Percentiles rank a stretch among this genome's conserved stretches.
These are phyloP conservation scores for Ganoderma sinense DNA, from an alignment of 1,284 basidiomycete genomes.

Conservation along the genomic window DNA sequence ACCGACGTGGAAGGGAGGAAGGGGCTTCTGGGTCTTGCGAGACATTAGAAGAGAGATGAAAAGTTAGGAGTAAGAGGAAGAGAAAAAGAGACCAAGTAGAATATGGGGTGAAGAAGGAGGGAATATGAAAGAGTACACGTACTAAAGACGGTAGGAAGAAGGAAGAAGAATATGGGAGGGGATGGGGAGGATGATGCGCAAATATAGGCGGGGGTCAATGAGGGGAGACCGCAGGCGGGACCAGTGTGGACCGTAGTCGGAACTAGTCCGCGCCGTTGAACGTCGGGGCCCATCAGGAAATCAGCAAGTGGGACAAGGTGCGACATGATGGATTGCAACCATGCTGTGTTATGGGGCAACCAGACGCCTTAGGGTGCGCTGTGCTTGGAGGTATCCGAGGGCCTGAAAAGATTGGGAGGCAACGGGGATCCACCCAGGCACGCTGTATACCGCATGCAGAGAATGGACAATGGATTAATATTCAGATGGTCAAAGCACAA, in stretches of 20 bases:
- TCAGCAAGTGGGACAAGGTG: slow-evolving; percentile 30
- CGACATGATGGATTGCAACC: slow-evolving; percentile 33
- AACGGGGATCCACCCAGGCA: background rate
- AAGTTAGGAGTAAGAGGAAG: slow-evolving; percentile 10
- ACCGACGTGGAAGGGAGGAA: slow-evolving; percentile 78
- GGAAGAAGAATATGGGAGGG: slow-evolving; percentile 23
- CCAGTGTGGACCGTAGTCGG: background rate
- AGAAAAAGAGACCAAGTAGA: slow-evolving; percentile 21
- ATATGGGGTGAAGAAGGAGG: slow-evolving; percentile 23
- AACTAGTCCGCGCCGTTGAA: slow-evolving; percentile 6
- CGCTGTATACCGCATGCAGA: background rate
- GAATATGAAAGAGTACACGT: slow-evolving; percentile 26
- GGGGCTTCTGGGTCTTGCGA: slow-evolving; percentile 47
- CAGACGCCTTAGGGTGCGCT: background rate
- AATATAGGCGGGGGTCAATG: slow-evolving; percentile 20
- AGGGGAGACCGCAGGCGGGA: slow-evolving; percentile 1
- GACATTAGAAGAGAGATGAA: slow-evolving; percentile 28
- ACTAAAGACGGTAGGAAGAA: slow-evolving; percentile 20
- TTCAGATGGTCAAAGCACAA: background rate
- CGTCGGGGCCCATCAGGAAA: slow-evolving; percentile 20
- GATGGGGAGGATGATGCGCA: background rate
- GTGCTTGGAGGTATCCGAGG: background rate
- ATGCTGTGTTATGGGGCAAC: slow-evolving; percentile 26
- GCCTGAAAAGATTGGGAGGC: background rate
- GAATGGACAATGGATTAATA: background rate